Percentiles rank a stretch among this genome's conserved stretches.
Conservation (phyloP, 78 protist genomes). For the Paratrimastix pyriformis region DNA sequence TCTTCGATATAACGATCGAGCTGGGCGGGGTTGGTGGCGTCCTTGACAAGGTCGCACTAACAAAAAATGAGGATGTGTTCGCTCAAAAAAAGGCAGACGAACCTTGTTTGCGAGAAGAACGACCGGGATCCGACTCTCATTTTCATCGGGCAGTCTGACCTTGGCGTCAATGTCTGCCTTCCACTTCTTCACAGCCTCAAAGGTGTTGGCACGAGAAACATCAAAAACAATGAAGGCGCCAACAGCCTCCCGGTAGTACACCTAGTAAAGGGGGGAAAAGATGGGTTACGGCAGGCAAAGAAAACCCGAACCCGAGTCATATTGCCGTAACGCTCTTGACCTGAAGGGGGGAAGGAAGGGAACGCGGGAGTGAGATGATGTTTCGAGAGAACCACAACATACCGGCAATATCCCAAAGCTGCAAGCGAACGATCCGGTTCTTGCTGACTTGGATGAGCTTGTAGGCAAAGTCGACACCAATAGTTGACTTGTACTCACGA, state of each 20-base stretch:
- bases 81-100: neutral
- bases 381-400: neutral
- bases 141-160: neutral
- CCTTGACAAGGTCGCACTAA: neutral
- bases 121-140: conserved; percentile 22
- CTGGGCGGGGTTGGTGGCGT: conserved; percentile 1
- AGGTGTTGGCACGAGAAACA: conserved; percentile 17
- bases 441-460: conserved; percentile 13
- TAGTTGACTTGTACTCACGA: conserved; percentile 26
- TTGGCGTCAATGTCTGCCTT: conserved; percentile 25
- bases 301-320: conserved; percentile 18
- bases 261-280: neutral
- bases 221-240: conserved; percentile 33
- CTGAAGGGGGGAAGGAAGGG: neutral
- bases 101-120: conserved; percentile 27
- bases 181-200: conserved; percentile 24
- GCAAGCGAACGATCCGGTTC: conserved; percentile 17
- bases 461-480: conserved; percentile 32
- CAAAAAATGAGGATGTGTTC: neutral
- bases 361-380: neutral
- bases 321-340: conserved; percentile 31
- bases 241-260: conserved; percentile 26
- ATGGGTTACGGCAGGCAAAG: neutral
- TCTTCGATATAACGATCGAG: neutral
- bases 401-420: conserved; percentile 38